Conservation (phyloP, 1,139 yeast genomes). For the Debaryomyces coudertii region DNA sequence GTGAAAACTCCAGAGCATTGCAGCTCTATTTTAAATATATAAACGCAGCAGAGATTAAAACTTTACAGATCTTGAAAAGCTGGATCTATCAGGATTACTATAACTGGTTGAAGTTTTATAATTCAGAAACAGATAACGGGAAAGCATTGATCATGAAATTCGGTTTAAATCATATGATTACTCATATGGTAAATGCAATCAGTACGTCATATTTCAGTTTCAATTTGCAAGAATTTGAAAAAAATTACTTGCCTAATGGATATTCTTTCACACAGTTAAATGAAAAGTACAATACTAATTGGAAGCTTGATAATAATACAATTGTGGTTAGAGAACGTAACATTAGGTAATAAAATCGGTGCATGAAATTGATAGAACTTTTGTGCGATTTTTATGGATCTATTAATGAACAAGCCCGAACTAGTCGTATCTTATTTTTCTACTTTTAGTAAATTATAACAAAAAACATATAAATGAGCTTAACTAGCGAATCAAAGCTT, state of each 20-base stretch:
- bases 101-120: conserved; percentile 44
- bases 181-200: conserved; percentile 33
- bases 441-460: neutral
- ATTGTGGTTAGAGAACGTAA: conserved; percentile 29
- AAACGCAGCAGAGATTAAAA: conserved; percentile 22
- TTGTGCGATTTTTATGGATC: conserved; percentile 7
- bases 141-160: conserved; percentile 42
- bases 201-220: conserved; percentile 41
- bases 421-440: neutral
- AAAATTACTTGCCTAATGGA: conserved; percentile 33
- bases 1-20: conserved; percentile 40
- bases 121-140: conserved; percentile 33
- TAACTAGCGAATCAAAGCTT: conserved; percentile 21
- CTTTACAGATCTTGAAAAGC: conserved; percentile 30
- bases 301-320: conserved; percentile 31
- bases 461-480: conserved; percentile 5
- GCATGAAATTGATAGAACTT: neutral
- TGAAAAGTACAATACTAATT: conserved; percentile 23
- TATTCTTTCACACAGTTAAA: conserved; percentile 23
- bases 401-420: neutral
- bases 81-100: conserved; percentile 45
- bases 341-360: conserved; percentile 10
- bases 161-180: conserved; percentile 38
- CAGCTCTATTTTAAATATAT: conserved; percentile 33
- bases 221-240: conserved; percentile 24